Evolutionary conservation across 2,329 filamentous ascomycete species (phyloP).

Genomic region (Diaporthe citrichinensis): DNA sequence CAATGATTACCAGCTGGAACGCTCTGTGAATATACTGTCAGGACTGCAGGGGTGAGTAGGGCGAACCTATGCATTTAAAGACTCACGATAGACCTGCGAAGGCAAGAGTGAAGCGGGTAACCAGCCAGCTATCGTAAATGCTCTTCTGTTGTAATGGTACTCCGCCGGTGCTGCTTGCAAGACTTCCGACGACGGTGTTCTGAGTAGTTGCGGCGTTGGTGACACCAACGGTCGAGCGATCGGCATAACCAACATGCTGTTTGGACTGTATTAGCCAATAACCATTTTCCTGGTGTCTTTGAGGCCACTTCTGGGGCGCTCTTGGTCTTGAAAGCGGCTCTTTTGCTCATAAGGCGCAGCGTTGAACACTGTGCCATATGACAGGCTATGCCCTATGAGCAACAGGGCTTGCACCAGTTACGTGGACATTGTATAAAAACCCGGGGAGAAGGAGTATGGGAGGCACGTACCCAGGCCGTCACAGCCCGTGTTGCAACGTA

Average conservation of each 20-base stretch:
- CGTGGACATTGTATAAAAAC: not conserved
- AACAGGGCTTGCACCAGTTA: not conserved
- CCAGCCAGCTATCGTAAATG: conserved; percentile 61
- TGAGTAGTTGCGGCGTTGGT: conserved; percentile 12
- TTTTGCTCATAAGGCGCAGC: not conserved
- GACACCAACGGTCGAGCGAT: conserved; percentile 34
- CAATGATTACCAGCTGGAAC: conserved; percentile 56
- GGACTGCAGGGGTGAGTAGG: not conserved
- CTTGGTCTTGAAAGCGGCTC: not conserved
- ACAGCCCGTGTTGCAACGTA: conserved; percentile 56
- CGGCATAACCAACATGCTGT: conserved; percentile 50
- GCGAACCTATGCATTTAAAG: no score
- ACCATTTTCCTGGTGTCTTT: not conserved
- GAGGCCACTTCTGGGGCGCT: no score
- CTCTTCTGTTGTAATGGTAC: conserved; percentile 43
- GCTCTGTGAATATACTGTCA: conserved; percentile 43
- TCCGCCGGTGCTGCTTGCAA: conserved; percentile 37
- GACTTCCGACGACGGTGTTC: conserved; percentile 41
- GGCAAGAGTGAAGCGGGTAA: conserved; percentile 60
- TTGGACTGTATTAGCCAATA: not conserved
- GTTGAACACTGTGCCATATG: not conserved
- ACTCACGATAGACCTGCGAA: conserved; percentile 57
- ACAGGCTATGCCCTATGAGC: not conserved
- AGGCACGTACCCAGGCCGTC: conserved; percentile 44
- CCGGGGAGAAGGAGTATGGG: no score